Base-by-base conservation (phyloP, 177 flowering plant genomes). In the Vitis hybrid region DNA sequence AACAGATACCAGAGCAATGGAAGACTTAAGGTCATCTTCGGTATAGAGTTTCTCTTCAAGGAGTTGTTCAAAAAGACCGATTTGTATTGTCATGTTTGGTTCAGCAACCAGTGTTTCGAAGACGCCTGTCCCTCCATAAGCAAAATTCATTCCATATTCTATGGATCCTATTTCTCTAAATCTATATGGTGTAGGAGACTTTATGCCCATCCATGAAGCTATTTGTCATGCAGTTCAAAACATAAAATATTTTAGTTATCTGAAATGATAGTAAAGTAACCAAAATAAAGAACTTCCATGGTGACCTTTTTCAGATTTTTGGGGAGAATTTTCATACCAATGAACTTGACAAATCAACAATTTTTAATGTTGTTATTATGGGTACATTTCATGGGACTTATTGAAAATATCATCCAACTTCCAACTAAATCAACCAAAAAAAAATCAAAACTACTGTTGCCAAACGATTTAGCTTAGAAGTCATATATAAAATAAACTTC, bases 101-200 rank as follows among this genome's bases (percentile, higher is more conserved):
- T 45, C 75, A 2, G 51, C 14, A 12, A 61, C 76, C 39, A 60
- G 10, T 31, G 90, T 88, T 29, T 81, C 60, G 74, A 90, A 88
- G 0, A 87, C 90, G 2, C 92, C 95, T 1, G 89, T 84, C 69
- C 95, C 92, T 39, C 95, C 92, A 55, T 72, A 77, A 0, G 95
- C 95, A 65, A 86, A 90, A 70, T 88, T 90, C 78, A 90, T 76
- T 3, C 92, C 95, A 29, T 77, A 12, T 29, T 64, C 55, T 19
- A 66, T 4, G 1, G 48, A 15, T 19, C 72, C 67, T 13, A 5
- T 2, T 11, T 66, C 75, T 60, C 82, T 76, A 77, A 52, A 64
- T 62, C 29, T 68, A 68, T 78, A 88, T 0, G 91, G 74, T 18
- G 79, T 10, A 2, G 92, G 92, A 64, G 95, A 78, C 50, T 48